phyloP scores from a whole-genome alignment of 163 green algal genomes.

The Scenedesmus sp. region DNA sequence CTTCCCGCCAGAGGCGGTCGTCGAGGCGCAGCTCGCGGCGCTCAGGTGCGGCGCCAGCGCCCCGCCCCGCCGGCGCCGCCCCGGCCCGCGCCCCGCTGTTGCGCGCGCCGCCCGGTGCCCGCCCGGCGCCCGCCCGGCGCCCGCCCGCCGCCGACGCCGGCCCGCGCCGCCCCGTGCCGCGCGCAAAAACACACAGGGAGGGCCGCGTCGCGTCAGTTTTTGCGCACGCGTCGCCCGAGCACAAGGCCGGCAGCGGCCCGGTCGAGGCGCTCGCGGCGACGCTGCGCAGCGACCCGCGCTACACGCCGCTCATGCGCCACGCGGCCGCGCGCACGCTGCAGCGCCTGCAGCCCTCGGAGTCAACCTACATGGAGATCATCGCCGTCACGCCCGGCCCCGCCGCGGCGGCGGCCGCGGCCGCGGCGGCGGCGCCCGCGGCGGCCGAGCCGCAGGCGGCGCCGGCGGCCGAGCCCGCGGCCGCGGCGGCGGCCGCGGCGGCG shows the following conservation, averaged over 20 bases:
- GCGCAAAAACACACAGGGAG: no score
- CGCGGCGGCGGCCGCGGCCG: neutral
- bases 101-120: no score
- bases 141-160: no score
- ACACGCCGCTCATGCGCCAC: constrained; percentile 33
- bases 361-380: constrained; percentile 39
- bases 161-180: no score
- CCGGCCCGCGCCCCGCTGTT: no score
- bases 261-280: constrained; percentile 36
- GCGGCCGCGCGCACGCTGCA: constrained; percentile 15
- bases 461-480: no score
- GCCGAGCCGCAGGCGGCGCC: neutral
- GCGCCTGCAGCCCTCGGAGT: constrained; percentile 35
- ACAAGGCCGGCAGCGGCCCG: constrained; percentile 35
- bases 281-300: constrained; percentile 27
- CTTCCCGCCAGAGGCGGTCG: constrained; percentile 38
- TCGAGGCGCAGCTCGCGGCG: constrained; percentile 43
- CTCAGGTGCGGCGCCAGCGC: neutral
- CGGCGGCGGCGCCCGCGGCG: neutral
- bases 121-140: no score
- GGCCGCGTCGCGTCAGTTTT: constrained; percentile 40
- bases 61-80: no score
- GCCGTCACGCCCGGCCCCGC: neutral
- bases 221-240: constrained; percentile 40
- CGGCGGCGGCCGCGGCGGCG: neutral